Base-by-base conservation (phyloP, 257 asterid species). In the Fraxinus cuspidata region DNA sequence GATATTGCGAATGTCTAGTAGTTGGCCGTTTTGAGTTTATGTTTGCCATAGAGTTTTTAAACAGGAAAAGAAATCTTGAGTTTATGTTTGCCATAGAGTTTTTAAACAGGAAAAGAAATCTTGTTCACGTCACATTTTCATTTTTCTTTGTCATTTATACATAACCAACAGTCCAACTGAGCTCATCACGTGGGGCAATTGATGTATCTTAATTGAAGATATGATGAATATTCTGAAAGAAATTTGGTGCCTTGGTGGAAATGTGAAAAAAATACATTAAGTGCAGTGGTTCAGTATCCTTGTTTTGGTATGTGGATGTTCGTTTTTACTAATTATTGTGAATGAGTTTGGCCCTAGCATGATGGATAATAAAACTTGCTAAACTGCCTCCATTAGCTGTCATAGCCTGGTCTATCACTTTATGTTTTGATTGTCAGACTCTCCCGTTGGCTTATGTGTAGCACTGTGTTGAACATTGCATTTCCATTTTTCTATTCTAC, bases 21-120 rank as follows among this genome's bases (percentile, higher is more conserved):
- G 18, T 64, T 44, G 38, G 70, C 27, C 28, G 37, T 53, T 72
- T n/a, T 47, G 66, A 70, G 81, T 65, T 71, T 72, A 58, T 79
- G 25, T 44, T 35, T 58, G 23, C 77, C 23, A 15, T 29, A 31
- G 69, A 70, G 53, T 63, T 73, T 31, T 65, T 18, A 35, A 72
- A 77, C 35, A 18, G 49, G 16, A 31, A 64, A 32, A 79, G 47
- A 28, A 71, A 51, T 70, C 51, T 60, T 77, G 34, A 70, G 81
- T 65, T 71, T 72, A 58, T 79, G 25, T 44, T 35, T 58, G 23
- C 77, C 23, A 15, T 29, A 31, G 69, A 70, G 53, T 63, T 73
- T 31, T 65, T 18, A 35, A 72, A 77, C 35, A 18, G 49, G 16
- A 31, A 64, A 32, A 79, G 47, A 28, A 71, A 51, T 70, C 51